These are phyloP conservation scores for Trichophyton equinum DNA, from an alignment of 2,329 filamentous ascomycete genomes.

Conservation along the genomic window DNA sequence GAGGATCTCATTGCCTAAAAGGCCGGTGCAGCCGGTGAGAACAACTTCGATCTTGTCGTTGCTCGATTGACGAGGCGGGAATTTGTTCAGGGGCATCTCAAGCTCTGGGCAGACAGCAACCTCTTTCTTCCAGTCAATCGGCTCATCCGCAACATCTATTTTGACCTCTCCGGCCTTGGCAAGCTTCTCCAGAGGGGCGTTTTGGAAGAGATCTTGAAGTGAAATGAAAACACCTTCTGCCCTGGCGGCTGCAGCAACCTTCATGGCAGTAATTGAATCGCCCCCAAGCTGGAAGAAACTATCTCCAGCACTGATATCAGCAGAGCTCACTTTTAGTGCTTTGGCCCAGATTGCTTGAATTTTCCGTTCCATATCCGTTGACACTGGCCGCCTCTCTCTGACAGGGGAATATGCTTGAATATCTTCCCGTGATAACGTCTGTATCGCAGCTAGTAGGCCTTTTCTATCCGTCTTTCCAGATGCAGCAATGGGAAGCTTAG, in stretches of 20 bases:
- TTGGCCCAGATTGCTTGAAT: conserved; percentile 10
- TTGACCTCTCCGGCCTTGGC: neutral
- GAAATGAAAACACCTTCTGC: neutral
- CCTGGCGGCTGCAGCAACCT: neutral
- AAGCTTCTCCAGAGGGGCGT: conserved; percentile 3
- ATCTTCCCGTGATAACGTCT: neutral
- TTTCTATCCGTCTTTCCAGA: conserved; percentile 26
- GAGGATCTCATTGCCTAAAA: conserved; percentile 31
- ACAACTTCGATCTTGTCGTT: conserved; percentile 4
- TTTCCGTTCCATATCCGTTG: conserved; percentile 5
- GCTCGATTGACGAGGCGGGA: neutral
- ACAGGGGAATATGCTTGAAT: neutral
- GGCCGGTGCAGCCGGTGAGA: conserved; percentile 24
- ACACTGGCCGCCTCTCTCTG: conserved; percentile 2
- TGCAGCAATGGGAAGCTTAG: conserved; percentile 20
- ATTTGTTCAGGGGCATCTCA: neutral
- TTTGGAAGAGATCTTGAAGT: conserved; percentile 8
- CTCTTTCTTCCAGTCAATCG: conserved; percentile 8
- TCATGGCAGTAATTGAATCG: conserved; percentile 7
- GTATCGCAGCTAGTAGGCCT: conserved; percentile 17
- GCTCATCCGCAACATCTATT: neutral
- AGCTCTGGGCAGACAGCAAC: neutral
- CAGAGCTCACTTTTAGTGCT: conserved; percentile 6
- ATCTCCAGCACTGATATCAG: conserved; percentile 4
- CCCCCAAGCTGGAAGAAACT: conserved; percentile 8